Evolutionary conservation across 169 alveolate species (phyloP).

Genomic region (Plasmodium ovale): DNA sequence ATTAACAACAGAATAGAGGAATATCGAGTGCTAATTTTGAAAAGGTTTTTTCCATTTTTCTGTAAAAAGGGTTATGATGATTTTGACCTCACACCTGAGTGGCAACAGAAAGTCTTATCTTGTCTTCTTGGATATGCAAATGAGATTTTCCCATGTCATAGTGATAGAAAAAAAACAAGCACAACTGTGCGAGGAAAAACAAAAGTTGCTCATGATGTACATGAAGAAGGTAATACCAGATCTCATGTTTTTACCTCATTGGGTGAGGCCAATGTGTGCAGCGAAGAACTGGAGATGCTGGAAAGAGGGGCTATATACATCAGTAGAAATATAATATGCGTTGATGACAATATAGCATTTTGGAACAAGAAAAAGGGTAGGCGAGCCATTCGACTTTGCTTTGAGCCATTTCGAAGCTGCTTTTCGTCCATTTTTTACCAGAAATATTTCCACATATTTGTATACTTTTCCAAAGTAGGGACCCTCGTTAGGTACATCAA

Average conservation of each 20-base stretch:
- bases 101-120: slow-evolving; percentile 6
- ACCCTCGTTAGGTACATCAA: slow-evolving; percentile 44
- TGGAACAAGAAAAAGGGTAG: slow-evolving; percentile 41
- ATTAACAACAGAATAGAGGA: slow-evolving; percentile 40
- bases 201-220: too few relatives aligned
- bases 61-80: not conserved
- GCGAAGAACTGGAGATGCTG: not conserved
- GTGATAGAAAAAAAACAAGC: too few relatives aligned
- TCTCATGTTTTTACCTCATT: not conserved
- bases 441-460: slow-evolving; percentile 43
- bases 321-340: slow-evolving; percentile 43
- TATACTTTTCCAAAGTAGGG: slow-evolving; percentile 38
- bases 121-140: slow-evolving; percentile 53
- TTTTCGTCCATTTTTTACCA: slow-evolving; percentile 48
- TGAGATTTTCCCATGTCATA: slow-evolving; percentile 11
- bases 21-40: slow-evolving; percentile 32
- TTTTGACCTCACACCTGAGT: not conserved
- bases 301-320: slow-evolving; percentile 25
- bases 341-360: slow-evolving; percentile 28
- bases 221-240: too few relatives aligned
- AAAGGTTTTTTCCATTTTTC: slow-evolving; percentile 18
- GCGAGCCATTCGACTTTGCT: slow-evolving; percentile 1
- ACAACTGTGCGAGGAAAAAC: not conserved
- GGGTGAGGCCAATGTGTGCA: not conserved
- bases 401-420: slow-evolving; percentile 34